These are phyloP conservation scores for Lasiosphaeria ovina DNA, from an alignment of 495 filamentous ascomycete genomes.

Conservation along the genomic window DNA sequence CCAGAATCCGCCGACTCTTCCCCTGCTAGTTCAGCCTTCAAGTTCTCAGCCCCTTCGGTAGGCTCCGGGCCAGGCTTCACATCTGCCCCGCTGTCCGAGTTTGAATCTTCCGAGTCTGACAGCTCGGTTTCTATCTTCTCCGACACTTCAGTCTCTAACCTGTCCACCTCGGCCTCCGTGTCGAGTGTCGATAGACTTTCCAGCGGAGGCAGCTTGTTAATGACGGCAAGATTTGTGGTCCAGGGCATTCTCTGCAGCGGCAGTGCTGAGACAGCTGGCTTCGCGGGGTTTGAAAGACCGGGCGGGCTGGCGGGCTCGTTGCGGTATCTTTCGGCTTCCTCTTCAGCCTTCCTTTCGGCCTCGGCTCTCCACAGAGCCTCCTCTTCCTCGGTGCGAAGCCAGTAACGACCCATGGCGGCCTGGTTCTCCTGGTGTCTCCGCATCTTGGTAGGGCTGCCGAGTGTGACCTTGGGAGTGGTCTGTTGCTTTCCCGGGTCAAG, in stretches of 20 bases:
- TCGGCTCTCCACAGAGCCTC: conserved; percentile 31
- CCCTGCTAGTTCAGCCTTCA: not conserved
- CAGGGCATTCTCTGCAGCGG: conserved; percentile 2
- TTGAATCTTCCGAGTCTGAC: conserved; percentile 12
- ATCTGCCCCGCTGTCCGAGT: conserved; percentile 12
- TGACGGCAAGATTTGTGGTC: conserved; percentile 7
- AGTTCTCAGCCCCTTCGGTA: not conserved
- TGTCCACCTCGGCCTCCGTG: not conserved
- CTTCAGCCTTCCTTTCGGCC: conserved; percentile 24
- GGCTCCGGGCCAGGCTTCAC: not conserved
- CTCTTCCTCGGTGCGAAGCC: conserved; percentile 35
- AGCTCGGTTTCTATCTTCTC: conserved; percentile 15
- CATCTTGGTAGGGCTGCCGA: conserved; percentile 31
- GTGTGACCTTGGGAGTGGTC: conserved; percentile 18
- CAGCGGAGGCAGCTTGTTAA: conserved; percentile 14
- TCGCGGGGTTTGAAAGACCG: not conserved
- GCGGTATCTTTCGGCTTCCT: conserved; percentile 33
- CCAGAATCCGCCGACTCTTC: not conserved
- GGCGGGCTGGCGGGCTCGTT: conserved; percentile 26
- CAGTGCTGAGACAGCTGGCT: not conserved
- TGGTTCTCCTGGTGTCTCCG: conserved; percentile 35
- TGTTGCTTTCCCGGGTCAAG: conserved; percentile 28
- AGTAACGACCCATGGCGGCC: conserved; percentile 34
- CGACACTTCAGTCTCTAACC: conserved; percentile 17
- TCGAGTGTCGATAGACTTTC: conserved; percentile 14